phyloP scores from a whole-genome alignment of 345 rosid genomes.

The Eutrema japonicum region DNA sequence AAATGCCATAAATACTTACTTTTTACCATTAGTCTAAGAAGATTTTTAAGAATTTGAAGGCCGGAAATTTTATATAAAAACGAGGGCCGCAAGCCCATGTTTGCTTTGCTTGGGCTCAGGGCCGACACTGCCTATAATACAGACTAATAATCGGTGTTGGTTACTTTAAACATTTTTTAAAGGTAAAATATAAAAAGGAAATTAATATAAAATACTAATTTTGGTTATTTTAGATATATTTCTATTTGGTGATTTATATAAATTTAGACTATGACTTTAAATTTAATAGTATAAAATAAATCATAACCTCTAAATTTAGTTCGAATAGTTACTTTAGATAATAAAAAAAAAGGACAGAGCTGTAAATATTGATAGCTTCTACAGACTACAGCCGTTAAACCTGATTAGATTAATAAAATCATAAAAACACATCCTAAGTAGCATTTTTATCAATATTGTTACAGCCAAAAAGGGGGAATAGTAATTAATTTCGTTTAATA shows the following conservation, averaged over 20 bases:
- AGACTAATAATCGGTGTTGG: not conserved
- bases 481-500: not conserved
- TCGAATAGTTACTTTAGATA: not conserved
- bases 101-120: too few relatives aligned
- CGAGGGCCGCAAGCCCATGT: too few relatives aligned
- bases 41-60: too few relatives aligned
- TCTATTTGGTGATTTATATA: not conserved
- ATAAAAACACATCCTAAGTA: not conserved
- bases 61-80: too few relatives aligned
- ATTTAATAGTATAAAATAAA: not conserved
- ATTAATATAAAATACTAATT: not conserved
- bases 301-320: conserved; percentile 31
- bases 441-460: conserved; percentile 1
- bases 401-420: not conserved
- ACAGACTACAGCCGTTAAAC: conserved; percentile 15
- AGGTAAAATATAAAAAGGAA: not conserved
- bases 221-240: not conserved
- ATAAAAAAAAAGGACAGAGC: not conserved
- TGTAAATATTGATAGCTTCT: conserved; percentile 17
- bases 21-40: too few relatives aligned
- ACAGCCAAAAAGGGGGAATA: not conserved
- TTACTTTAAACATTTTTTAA: not conserved
- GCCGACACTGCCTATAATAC: too few relatives aligned
- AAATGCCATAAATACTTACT: too few relatives aligned
- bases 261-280: not conserved